Conservation (phyloP, 108 stramenopile genomes). For the Ochromonas danica region DNA sequence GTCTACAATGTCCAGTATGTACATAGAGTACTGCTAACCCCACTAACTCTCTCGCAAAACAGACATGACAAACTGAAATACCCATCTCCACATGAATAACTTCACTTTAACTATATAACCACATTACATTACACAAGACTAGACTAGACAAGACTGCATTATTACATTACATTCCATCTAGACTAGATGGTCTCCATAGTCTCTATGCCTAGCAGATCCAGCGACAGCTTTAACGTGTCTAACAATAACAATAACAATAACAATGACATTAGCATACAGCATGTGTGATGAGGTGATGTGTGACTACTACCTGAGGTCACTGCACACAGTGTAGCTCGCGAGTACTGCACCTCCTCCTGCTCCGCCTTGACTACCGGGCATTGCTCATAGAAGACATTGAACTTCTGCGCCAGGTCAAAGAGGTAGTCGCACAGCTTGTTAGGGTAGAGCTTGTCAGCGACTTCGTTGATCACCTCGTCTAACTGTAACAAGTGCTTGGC, state of each 20-base stretch:
- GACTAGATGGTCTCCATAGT: constrained; percentile 41
- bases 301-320: constrained; percentile 44
- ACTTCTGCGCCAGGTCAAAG: constrained; percentile 51
- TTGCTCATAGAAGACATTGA: constrained; percentile 56
- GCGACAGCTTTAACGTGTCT: constrained; percentile 39
- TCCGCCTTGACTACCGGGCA: constrained; percentile 36
- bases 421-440: constrained; percentile 56
- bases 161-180: constrained; percentile 10
- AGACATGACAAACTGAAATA: too few species aligned
- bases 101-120: too few species aligned
- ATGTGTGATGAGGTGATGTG: constrained; percentile 15
- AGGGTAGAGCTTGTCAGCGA: constrained; percentile 32
- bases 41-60: too few species aligned
- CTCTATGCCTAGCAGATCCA: constrained; percentile 49
- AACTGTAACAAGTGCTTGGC: constrained; percentile 43
- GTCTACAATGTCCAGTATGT: too few species aligned
- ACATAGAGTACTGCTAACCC: too few species aligned
- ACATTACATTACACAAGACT: too few species aligned
- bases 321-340: constrained; percentile 43
- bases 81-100: too few species aligned
- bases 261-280: constrained; percentile 24
- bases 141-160: too few species aligned
- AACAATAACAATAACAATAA: constrained; percentile 34
- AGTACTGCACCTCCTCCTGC: constrained; percentile 26
- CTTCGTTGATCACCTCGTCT: constrained; percentile 46